Evolutionary conservation across 371 early-diverging fungal genomes (phyloP).

Genomic region (Mortierella sp.): DNA sequence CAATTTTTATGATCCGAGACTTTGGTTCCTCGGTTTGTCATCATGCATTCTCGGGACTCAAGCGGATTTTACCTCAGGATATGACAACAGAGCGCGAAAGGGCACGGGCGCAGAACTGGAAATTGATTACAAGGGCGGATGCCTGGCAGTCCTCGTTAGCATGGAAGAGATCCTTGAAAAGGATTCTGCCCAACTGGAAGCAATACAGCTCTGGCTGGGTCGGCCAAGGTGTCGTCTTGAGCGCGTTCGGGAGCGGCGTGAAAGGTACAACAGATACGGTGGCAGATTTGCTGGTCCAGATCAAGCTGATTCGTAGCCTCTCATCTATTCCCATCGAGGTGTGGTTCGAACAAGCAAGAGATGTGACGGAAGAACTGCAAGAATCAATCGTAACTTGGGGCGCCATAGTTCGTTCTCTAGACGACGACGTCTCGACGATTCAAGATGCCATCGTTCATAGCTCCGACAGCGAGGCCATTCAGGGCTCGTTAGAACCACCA

Average conservation of each 20-base stretch:
- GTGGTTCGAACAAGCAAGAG: constrained; percentile 41
- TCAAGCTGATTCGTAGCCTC: constrained; percentile 42
- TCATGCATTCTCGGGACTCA: constrained; percentile 5
- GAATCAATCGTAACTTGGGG: constrained; percentile 31
- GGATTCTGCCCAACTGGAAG: constrained; percentile 46
- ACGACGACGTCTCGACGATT: constrained; percentile 27
- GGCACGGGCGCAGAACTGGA: constrained; percentile 13
- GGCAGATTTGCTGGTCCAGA: constrained; percentile 32
- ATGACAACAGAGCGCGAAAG: constrained; percentile 25
- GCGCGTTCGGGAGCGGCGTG: constrained; percentile 22
- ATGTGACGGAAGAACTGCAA: constrained; percentile 38
- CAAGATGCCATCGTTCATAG: constrained; percentile 11
- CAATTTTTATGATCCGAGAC: constrained; percentile 43
- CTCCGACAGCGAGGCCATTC: constrained; percentile 3
- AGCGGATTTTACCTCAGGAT: constrained; percentile 8
- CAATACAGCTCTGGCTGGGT: constrained; percentile 37
- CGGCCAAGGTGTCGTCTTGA: constrained; percentile 47
- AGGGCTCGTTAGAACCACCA: constrained; percentile 9
- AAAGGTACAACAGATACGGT: constrained; percentile 19
- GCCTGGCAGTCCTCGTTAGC: constrained; percentile 26
- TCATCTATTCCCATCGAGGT: constrained; percentile 52
- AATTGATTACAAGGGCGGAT: constrained; percentile 3
- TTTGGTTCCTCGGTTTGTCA: constrained; percentile 27
- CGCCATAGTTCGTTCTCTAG: constrained; percentile 24
- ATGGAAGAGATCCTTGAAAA: constrained; percentile 41